Evolutionary conservation across 2,329 filamentous ascomycete species (phyloP).

Genomic region (Penicillium fuscoglaucum): DNA sequence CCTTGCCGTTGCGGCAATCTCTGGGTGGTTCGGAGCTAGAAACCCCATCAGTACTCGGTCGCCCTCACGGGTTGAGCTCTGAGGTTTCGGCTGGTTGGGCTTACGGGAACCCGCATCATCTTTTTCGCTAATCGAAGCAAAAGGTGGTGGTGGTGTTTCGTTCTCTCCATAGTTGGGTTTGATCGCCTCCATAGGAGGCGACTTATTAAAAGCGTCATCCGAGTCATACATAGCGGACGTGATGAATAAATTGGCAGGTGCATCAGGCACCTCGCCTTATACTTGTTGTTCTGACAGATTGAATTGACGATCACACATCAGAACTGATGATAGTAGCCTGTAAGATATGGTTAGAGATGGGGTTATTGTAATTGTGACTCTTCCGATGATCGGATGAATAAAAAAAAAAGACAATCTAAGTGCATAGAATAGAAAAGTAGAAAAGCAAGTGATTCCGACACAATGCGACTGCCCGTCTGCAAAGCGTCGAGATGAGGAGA

Average conservation of each 20-base stretch:
- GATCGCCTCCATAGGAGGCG: slow-evolving; percentile 38
- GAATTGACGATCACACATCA: slow-evolving; percentile 5
- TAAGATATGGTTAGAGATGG: slow-evolving; percentile 1
- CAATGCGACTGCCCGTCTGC: slow-evolving; percentile 4
- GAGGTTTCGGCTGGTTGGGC: slow-evolving; percentile 30
- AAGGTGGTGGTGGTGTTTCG: slow-evolving; percentile 38
- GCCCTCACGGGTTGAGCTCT: slow-evolving; percentile 57
- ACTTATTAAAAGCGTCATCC: slow-evolving; percentile 41
- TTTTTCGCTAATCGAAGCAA: slow-evolving; percentile 27
- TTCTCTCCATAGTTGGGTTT: slow-evolving; percentile 35
- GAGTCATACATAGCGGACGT: slow-evolving; percentile 43
- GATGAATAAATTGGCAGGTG: slow-evolving; percentile 27
- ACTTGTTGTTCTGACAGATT: background rate
- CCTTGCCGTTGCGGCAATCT: slow-evolving; percentile 62
- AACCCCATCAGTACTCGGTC: slow-evolving; percentile 62
- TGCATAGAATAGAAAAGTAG: background rate
- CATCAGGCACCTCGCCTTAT: slow-evolving; percentile 10
- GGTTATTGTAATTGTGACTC: background rate
- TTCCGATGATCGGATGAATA: background rate
- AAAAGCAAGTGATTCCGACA: background rate
- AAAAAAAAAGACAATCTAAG: background rate
- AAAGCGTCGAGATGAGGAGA: slow-evolving; percentile 5
- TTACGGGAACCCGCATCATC: slow-evolving; percentile 36
- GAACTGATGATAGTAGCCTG: slow-evolving; percentile 1
- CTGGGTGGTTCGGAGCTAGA: slow-evolving; percentile 64